Conservation (phyloP, 495 filamentous ascomycete species). For the Neurospora pannonica region DNA sequence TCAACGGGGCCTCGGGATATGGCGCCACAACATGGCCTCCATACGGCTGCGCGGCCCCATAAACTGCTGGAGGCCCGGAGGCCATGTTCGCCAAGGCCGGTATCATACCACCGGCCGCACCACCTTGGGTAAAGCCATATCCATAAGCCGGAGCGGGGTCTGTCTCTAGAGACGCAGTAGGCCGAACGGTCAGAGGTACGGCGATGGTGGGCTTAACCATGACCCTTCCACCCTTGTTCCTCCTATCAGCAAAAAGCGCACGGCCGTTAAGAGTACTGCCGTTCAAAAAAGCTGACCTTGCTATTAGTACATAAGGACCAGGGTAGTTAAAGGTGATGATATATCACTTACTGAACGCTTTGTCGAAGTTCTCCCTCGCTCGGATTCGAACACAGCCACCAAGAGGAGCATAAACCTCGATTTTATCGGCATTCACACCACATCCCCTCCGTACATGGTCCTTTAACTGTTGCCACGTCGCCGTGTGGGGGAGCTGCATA, state of each 20-base stretch:
- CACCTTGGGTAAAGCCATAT: not conserved
- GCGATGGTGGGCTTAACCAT: constrained; percentile 1
- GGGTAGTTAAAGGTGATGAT: not conserved
- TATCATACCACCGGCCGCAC: not conserved
- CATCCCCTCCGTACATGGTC: not conserved
- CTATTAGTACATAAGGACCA: not conserved
- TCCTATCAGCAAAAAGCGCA: constrained; percentile 10
- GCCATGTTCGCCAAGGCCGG: not conserved
- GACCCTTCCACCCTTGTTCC: constrained; percentile 5
- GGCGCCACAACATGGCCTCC: not conserved
- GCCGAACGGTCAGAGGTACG: not conserved
- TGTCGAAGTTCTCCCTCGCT: constrained; percentile 13
- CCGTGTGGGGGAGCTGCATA: constrained; percentile 10
- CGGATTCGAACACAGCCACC: constrained; percentile 13
- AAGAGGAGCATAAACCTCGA: constrained; percentile 13
- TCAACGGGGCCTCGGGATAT: not conserved
- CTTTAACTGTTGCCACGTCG: constrained; percentile 16
- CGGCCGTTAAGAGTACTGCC: constrained; percentile 12
- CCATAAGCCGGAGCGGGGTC: not conserved
- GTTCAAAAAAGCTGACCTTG: constrained; percentile 7
- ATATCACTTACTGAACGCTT: constrained; percentile 9
- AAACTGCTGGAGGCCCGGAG: not conserved
- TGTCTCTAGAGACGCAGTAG: not conserved
- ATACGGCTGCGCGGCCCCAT: not conserved
- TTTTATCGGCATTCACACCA: constrained; percentile 10